Evolutionary conservation across 176 grass and related monocot genomes (phyloP).

Genomic region (Chloris gayana): DNA sequence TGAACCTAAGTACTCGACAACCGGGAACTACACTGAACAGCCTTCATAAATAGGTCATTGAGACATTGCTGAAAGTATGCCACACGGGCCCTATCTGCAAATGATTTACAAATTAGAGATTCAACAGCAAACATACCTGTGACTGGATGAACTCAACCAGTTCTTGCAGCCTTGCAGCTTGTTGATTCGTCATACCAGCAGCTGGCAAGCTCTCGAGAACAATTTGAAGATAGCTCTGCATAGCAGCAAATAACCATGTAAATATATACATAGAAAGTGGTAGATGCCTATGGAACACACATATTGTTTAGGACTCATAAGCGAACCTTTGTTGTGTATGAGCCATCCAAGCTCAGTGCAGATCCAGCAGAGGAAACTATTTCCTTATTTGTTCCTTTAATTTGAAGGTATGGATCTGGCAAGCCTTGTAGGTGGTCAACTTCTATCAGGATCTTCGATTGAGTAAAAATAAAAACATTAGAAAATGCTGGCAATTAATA

Average conservation of each 20-base stretch:
- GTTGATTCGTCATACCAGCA: slow-evolving; percentile 81
- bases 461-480: slow-evolving; percentile 32
- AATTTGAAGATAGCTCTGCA: slow-evolving; percentile 96
- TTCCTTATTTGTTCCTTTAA: slow-evolving; percentile 97
- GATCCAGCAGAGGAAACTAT: slow-evolving; percentile 77
- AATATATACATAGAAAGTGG: slow-evolving; percentile 13
- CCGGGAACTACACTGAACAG: background rate
- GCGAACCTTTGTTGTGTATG: slow-evolving; percentile 93
- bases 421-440: slow-evolving; percentile 93
- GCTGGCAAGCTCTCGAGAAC: slow-evolving; percentile 88
- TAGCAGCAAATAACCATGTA: slow-evolving; percentile 33
- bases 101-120: slow-evolving; percentile 5
- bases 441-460: slow-evolving; percentile 92
- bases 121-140: slow-evolving; percentile 59
- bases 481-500: background rate
- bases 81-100: background rate
- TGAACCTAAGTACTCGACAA: background rate
- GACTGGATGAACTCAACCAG: slow-evolving; percentile 95
- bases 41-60: slow-evolving; percentile 5
- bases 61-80: slow-evolving; percentile 20
- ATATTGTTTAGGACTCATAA: slow-evolving; percentile 28
- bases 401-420: slow-evolving; percentile 81
- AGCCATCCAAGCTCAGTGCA: slow-evolving; percentile 80
- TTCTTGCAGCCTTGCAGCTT: slow-evolving; percentile 88
- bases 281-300: slow-evolving; percentile 16